These are phyloP conservation scores for Inga leiocalycina DNA, from an alignment of 306 rosid species.

Conservation along the genomic window DNA sequence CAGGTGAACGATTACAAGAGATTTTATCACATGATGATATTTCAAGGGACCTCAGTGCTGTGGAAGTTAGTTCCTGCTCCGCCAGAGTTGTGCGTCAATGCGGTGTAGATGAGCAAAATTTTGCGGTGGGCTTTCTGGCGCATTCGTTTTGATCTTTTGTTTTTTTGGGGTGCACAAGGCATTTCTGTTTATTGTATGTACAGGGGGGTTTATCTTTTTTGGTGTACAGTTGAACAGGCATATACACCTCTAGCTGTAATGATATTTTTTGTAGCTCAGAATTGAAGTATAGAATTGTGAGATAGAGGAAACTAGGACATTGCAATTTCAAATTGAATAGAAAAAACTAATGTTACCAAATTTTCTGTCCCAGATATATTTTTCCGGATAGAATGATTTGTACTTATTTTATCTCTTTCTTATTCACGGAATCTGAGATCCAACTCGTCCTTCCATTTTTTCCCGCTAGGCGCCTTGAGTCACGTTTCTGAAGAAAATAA, in stretches of 20 bases:
- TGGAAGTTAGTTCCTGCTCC: slow-evolving; percentile 46
- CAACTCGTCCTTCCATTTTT: too few species aligned
- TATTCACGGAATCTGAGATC: too few species aligned
- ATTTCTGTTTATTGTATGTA: slow-evolving; percentile 40
- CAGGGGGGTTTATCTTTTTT: slow-evolving; percentile 40
- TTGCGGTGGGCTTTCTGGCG: slow-evolving; percentile 3
- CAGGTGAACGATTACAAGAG: slow-evolving; percentile 58
- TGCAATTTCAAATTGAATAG: not conserved
- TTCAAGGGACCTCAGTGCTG: slow-evolving; percentile 71
- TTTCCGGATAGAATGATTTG: not conserved
- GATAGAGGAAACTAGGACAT: slow-evolving; percentile 32
- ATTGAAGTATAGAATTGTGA: slow-evolving; percentile 37
- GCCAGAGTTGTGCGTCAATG: slow-evolving; percentile 31
- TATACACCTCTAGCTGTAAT: slow-evolving; percentile 34
- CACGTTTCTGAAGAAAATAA: too few species aligned
- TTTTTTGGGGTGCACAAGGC: slow-evolving; percentile 34
- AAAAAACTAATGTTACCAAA: not conserved
- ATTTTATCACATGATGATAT: slow-evolving; percentile 78
- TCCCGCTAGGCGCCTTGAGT: too few species aligned
- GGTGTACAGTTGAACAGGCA: slow-evolving; percentile 58
- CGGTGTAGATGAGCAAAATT: slow-evolving; percentile 30
- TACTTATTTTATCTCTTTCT: not conserved
- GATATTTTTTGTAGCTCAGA: slow-evolving; percentile 47
- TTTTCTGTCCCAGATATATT: not conserved
- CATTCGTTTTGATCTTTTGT: not conserved